A percentile compares a stretch with the other conserved stretches of the same genome.
Evolutionary conservation across 208 protist genomes (phyloP).

Genomic region (Leishmania martiniquensis): DNA sequence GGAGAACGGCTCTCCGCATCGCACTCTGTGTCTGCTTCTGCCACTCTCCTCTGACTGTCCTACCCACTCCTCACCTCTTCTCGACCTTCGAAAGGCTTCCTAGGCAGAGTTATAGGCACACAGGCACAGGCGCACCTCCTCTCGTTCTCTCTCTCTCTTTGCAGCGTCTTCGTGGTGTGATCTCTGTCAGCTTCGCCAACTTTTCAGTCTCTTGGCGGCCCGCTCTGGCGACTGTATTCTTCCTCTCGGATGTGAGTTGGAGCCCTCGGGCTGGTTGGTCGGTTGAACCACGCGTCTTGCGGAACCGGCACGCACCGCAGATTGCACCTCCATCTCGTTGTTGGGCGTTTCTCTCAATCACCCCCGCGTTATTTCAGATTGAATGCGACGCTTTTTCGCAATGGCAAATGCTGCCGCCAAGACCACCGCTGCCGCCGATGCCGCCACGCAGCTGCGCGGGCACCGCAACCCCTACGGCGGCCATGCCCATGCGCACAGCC

Average conservation of each 20-base stretch:
- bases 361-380: background rate
- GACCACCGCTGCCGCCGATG: background rate
- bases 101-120: background rate
- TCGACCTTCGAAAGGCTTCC: too few relatives aligned
- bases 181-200: too few relatives aligned
- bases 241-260: background rate
- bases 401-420: conserved; percentile 26
- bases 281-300: too few relatives aligned
- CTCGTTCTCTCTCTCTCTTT: background rate
- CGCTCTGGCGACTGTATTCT: background rate
- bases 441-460: conserved; percentile 13
- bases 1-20: background rate
- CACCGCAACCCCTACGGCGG: conserved; percentile 52
- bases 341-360: background rate
- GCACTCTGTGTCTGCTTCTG: background rate
- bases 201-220: background rate
- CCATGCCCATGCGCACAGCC: conserved; percentile 47
- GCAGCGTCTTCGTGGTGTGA: background rate
- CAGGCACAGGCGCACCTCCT: background rate
- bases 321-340: background rate
- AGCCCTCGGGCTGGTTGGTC: background rate
- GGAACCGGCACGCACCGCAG: too few relatives aligned
- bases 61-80: too few relatives aligned
- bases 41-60: background rate
- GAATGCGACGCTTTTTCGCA: conserved; percentile 39